Conservation (phyloP, 2,329 filamentous ascomycete species). For the Thielaviopsis cerberus region DNA sequence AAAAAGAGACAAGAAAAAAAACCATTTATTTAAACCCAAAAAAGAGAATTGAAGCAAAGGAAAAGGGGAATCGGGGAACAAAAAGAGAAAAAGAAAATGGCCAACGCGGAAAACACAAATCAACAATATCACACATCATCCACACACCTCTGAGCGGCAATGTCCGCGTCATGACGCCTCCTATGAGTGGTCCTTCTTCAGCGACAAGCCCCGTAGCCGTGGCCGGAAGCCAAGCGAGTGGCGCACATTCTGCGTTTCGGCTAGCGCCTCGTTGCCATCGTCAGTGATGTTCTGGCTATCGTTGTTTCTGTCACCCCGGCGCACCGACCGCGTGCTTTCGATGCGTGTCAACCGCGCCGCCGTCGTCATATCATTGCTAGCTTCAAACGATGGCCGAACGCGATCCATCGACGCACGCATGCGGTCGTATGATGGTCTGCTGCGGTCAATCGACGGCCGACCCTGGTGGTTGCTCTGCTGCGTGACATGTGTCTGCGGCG, state of each 20-base stretch:
- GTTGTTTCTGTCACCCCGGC: constrained; percentile 5
- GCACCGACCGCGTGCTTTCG: constrained; percentile 47
- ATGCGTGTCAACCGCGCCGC: constrained; percentile 69
- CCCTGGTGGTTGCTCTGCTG: constrained; percentile 15
- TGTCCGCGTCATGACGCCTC: too few species aligned
- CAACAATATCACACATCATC: constrained; percentile 5
- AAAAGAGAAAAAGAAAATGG: constrained; percentile 15
- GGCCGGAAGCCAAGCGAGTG: constrained; percentile 17
- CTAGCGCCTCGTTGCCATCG: not conserved
- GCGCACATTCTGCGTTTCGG: not conserved
- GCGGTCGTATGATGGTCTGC: constrained; percentile 73
- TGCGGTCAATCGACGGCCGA: constrained; percentile 45
- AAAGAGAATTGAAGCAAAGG: constrained; percentile 15
- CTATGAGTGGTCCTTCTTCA: constrained; percentile 20
- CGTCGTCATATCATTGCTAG: constrained; percentile 76
- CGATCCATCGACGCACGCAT: constrained; percentile 76
- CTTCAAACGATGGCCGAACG: constrained; percentile 66
- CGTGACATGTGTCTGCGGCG: constrained; percentile 15
- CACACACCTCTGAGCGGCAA: too few species aligned
- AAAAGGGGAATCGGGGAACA: constrained; percentile 12
- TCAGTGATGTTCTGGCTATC: not conserved
- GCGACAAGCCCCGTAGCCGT: constrained; percentile 25
- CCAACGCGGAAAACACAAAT: constrained; percentile 14
- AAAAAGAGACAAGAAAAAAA: constrained; percentile 13
- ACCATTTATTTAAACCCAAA: constrained; percentile 20